Evolutionary conservation across 2,329 filamentous ascomycete genomes (phyloP).

Genomic region (Metarhizium album): DNA sequence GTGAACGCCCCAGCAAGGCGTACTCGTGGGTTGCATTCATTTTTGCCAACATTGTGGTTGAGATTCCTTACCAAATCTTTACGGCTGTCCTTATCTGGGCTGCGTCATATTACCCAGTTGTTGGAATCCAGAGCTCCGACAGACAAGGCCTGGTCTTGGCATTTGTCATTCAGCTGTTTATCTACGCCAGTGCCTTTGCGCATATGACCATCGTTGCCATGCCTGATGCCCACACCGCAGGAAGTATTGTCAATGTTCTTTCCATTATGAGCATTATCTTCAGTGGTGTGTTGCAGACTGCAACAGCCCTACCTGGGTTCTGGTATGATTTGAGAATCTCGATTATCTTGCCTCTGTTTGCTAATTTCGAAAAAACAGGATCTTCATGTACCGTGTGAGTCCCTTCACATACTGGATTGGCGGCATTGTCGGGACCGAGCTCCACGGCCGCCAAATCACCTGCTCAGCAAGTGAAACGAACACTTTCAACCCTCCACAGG

Average conservation of each 20-base stretch:
- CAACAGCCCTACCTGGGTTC: conserved; percentile 51
- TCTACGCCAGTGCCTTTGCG: conserved; percentile 63
- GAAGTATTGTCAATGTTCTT: conserved; percentile 49
- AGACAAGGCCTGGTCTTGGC: conserved; percentile 57
- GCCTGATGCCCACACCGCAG: conserved; percentile 57
- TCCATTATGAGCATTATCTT: conserved; percentile 50
- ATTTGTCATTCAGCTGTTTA: conserved; percentile 53
- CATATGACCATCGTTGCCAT: conserved; percentile 64
- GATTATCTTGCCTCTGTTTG: background rate
- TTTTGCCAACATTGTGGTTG: conserved; percentile 59
- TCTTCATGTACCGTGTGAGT: conserved; percentile 60
- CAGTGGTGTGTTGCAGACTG: conserved; percentile 52
- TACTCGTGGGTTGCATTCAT: conserved; percentile 71
- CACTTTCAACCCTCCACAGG: conserved; percentile 51
- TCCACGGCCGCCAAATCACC: conserved; percentile 41
- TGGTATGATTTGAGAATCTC: conserved; percentile 28
- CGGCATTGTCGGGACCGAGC: conserved; percentile 55
- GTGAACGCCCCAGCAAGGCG: conserved; percentile 61
- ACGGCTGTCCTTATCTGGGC: conserved; percentile 52
- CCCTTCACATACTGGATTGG: conserved; percentile 60
- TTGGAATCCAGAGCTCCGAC: conserved; percentile 36
- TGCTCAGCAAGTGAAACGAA: conserved; percentile 49
- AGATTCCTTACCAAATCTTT: conserved; percentile 60
- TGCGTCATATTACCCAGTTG: conserved; percentile 57
- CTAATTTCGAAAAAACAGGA: conserved; percentile 24